Percentiles rank a stretch among this genome's conserved stretches.
Conservation (phyloP, 768 basidiomycete species). For the Mycena belliarum region DNA sequence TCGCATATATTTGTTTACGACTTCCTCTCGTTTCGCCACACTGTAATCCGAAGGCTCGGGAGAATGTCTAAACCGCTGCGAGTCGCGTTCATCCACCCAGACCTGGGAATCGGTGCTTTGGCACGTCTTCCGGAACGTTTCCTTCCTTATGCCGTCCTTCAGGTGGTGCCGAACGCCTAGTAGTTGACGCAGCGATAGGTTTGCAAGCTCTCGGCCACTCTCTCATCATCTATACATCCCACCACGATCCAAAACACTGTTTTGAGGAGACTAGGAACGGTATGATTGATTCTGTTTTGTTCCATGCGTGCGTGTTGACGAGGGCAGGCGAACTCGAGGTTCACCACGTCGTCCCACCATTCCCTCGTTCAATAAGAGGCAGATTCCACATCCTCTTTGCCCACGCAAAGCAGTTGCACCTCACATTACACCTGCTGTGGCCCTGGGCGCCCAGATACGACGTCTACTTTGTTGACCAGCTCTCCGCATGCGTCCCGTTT, state of each 20-base stretch:
- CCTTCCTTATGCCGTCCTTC: constrained; percentile 16
- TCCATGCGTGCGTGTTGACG: neutral
- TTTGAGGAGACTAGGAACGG: constrained; percentile 95
- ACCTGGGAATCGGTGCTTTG: constrained; percentile 84
- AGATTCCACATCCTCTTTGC: constrained; percentile 89
- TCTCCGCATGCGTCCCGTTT: constrained; percentile 89
- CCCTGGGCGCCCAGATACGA: constrained; percentile 59
- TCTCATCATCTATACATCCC: constrained; percentile 90
- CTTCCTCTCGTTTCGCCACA: no score
- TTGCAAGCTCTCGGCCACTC: constrained; percentile 81
- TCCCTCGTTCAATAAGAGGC: constrained; percentile 79
- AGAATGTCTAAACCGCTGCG: constrained; percentile 17
- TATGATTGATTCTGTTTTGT: constrained; percentile 34
- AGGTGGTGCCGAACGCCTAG: constrained; percentile 95
- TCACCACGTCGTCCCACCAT: constrained; percentile 67
- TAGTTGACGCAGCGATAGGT: constrained; percentile 93
- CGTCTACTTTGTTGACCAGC: constrained; percentile 92
- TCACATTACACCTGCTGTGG: constrained; percentile 65
- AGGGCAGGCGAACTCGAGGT: constrained; percentile 77
- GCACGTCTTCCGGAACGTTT: constrained; percentile 7
- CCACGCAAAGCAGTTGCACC: constrained; percentile 84
- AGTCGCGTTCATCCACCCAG: constrained; percentile 90
- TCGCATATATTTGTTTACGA: no score
- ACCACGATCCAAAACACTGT: constrained; percentile 84
- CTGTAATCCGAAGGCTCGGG: no score